Conservation (phyloP, 805 yeast genomes). For the Helenozyma baotianmanensis region DNA sequence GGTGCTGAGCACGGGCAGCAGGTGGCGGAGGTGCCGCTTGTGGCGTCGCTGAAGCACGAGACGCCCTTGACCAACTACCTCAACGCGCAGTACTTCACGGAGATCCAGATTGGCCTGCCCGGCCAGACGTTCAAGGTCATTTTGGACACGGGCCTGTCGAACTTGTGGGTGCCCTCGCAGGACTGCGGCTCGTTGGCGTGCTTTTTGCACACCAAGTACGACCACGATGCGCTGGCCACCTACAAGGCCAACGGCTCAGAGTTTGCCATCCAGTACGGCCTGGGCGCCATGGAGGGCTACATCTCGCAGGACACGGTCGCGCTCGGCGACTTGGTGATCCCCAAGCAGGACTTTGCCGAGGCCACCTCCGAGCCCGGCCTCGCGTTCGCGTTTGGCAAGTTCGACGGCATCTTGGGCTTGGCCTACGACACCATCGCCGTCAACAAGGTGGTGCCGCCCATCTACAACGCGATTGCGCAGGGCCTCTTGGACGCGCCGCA, state of each 20-base stretch:
- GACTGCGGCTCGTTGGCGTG: slow-evolving; percentile 95
- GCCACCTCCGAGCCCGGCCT: slow-evolving; percentile 97
- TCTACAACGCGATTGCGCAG: slow-evolving; percentile 79
- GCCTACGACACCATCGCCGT: slow-evolving; percentile 92
- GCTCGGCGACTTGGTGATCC: slow-evolving; percentile 80
- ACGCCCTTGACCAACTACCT: slow-evolving; percentile 88
- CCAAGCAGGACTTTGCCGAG: slow-evolving; percentile 93
- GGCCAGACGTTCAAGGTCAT: slow-evolving; percentile 91
- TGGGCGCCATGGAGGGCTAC: slow-evolving; percentile 89
- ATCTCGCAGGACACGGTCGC: slow-evolving; percentile 80
- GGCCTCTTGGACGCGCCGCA: slow-evolving; percentile 80
- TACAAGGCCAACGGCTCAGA: slow-evolving; percentile 84
- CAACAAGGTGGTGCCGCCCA: slow-evolving; percentile 85
- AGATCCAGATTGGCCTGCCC: slow-evolving; percentile 87
- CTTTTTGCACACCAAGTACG: slow-evolving; percentile 87
- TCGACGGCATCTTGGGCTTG: slow-evolving; percentile 95
- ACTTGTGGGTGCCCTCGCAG: slow-evolving; percentile 91
- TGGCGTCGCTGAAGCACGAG: slow-evolving; percentile 41
- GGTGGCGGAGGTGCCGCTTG: slow-evolving; percentile 16
- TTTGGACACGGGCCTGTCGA: slow-evolving; percentile 94
- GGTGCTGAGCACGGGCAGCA: slow-evolving; percentile 16
- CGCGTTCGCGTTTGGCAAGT: slow-evolving; percentile 97
- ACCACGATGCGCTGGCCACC: slow-evolving; percentile 74
- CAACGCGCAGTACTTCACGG: slow-evolving; percentile 95
- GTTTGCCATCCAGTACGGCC: slow-evolving; percentile 85